Evolutionary conservation across 805 yeast genomes (phyloP), one percentile per base, ranked within the genome.

Genomic region (Cyberlindnera subsufficiens): DNA sequence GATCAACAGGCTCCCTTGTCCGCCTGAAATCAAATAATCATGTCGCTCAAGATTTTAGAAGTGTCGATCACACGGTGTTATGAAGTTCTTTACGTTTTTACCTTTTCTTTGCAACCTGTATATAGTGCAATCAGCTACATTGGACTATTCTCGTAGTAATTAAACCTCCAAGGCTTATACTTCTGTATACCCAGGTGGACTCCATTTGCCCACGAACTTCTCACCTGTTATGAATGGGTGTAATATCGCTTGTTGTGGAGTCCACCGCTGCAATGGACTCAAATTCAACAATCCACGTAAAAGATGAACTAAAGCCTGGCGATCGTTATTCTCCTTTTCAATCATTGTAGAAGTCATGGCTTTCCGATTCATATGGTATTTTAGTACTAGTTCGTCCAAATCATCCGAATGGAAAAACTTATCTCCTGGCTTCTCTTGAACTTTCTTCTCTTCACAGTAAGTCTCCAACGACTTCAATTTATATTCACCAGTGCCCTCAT

Each of bases 221-320:
- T 69, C 69, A 39, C 75, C 80, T 5, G 85, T 84, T 16, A 93
- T 78, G 61, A 93, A 93, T 0, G 98, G 97, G 65, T 93, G 99
- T 61, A 77, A 69, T 14, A 82, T 69, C 0, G 98, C 99, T 61
- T 93, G 97, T 52, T 88, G 96, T 11, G 99, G 99, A 0, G 97
- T 87, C 84, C 96, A 85, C 54, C 99, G 77, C 61, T 89, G 96
- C 53, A 93, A 72, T 0, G 99, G 99, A 61, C 91, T 90, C 55
- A 88, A 63, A 51, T 83, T 86, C 47, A 93, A 68, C 9, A 87
- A 74, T 20, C 95, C 95, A 35, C 70, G 64, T 38, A 93, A 69
- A 53, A 93, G 87, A 61, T 91, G 96, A 20, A 82, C 69, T 43
- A 91, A 71, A 33, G 85, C 72, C 38, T 71, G 72, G 38, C 98